Percentiles rank a stretch among this genome's conserved stretches.
Conservation (phyloP, 441 rosid species). For the Biscutella auriculata region DNA sequence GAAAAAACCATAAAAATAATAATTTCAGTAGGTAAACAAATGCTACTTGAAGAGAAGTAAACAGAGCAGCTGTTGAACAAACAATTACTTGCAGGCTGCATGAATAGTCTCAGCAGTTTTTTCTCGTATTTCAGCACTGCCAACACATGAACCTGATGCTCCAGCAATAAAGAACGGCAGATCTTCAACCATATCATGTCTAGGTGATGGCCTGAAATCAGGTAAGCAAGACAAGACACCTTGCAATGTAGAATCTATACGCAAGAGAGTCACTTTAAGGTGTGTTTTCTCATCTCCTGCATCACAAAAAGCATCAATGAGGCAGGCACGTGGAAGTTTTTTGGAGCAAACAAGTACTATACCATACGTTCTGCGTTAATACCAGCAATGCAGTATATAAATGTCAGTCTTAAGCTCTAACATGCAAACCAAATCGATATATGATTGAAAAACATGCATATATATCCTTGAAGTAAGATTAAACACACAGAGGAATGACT, state of each 20-base stretch:
- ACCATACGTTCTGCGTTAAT: neutral
- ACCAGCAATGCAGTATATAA: slow-evolving; percentile 7
- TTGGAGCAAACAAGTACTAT: slow-evolving; percentile 7
- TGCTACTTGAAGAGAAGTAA: neutral
- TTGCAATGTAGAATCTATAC: slow-evolving; percentile 93
- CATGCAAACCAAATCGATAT: neutral
- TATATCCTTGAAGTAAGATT: neutral
- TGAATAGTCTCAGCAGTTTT: slow-evolving; percentile 80
- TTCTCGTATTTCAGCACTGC: slow-evolving; percentile 76
- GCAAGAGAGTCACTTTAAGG: slow-evolving; percentile 97
- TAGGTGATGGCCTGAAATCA: slow-evolving; percentile 85
- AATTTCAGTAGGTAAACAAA: slow-evolving; percentile 19
- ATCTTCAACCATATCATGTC: slow-evolving; percentile 52
- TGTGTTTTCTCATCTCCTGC: slow-evolving; percentile 97
- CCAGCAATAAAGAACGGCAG: slow-evolving; percentile 89
- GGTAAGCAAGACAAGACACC: slow-evolving; percentile 99
- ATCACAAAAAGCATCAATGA: slow-evolving; percentile 19
- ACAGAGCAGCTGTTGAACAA: slow-evolving; percentile 14
- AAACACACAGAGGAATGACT: slow-evolving; percentile 1
- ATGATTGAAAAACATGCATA: neutral
- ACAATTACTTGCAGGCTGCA: slow-evolving; percentile 84
- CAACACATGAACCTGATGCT: slow-evolving; percentile 87
- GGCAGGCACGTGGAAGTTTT: slow-evolving; percentile 4
- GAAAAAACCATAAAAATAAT: slow-evolving; percentile 9
- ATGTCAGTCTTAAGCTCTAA: slow-evolving; percentile 7